These are phyloP conservation scores for Yamadazyma songkhlaensis DNA, from an alignment of 1,139 yeast genomes.

Conservation along the genomic window DNA sequence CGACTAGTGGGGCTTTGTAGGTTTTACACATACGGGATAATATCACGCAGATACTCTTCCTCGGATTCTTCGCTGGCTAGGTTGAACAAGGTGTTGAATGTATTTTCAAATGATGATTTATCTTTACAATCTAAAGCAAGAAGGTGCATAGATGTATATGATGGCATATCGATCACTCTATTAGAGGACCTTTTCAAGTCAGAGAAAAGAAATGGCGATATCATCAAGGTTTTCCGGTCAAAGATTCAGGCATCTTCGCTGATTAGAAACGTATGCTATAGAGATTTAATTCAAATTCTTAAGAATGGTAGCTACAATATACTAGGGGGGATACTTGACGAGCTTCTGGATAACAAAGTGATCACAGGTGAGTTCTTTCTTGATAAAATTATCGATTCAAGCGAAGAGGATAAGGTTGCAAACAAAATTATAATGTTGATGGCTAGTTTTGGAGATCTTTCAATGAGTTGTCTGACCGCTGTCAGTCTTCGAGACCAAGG, in stretches of 20 bases:
- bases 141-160: neutral
- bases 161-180: neutral
- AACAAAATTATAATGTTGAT: slow-evolving; percentile 13
- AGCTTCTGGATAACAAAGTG: neutral
- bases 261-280: neutral
- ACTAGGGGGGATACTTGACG: neutral
- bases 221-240: neutral
- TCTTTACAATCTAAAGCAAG: slow-evolving; percentile 1
- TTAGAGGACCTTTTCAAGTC: too few relatives aligned
- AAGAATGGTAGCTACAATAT: neutral
- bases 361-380: too few relatives aligned
- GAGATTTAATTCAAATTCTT: neutral
- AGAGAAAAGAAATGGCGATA: too few relatives aligned
- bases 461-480: slow-evolving; percentile 21
- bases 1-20: too few relatives aligned
- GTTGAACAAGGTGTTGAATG: neutral
- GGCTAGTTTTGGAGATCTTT: slow-evolving; percentile 20
- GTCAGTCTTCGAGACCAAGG: slow-evolving; percentile 8
- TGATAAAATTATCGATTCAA: too few relatives aligned
- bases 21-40: too few relatives aligned
- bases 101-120: slow-evolving; percentile 2
- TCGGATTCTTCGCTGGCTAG: too few relatives aligned
- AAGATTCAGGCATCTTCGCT: neutral
- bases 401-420: slow-evolving; percentile 4
- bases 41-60: too few relatives aligned